phyloP scores from a whole-genome alignment of 371 early-diverging fungal species.

The Rozella allomycis region DNA sequence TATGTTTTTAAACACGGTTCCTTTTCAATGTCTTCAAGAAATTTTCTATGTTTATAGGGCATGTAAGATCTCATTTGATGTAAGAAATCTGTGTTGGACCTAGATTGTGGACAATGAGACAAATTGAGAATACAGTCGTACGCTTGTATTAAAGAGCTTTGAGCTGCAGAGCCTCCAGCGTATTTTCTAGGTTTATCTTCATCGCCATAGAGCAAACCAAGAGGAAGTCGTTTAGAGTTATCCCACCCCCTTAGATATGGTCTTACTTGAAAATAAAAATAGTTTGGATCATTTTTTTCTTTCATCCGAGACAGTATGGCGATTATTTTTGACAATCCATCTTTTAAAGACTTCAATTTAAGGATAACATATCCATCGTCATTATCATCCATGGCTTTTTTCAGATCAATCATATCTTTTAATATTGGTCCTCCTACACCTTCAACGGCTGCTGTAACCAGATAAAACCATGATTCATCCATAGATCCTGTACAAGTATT shows the following conservation, averaged over 20 bases:
- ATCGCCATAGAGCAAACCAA: slow-evolving; percentile 76
- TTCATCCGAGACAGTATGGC: slow-evolving; percentile 55
- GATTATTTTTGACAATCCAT: slow-evolving; percentile 35
- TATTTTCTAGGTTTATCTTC: slow-evolving; percentile 6
- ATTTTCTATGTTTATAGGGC: slow-evolving; percentile 64
- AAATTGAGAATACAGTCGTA: slow-evolving; percentile 55
- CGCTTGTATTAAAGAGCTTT: slow-evolving; percentile 73
- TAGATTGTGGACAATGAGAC: neutral
- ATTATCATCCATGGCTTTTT: slow-evolving; percentile 6
- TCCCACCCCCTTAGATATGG: slow-evolving; percentile 83
- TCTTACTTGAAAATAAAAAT: slow-evolving; percentile 81
- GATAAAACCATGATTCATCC: slow-evolving; percentile 92
- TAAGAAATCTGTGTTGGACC: slow-evolving; percentile 15
- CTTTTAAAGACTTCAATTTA: slow-evolving; percentile 18
- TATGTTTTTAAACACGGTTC: slow-evolving; percentile 13
- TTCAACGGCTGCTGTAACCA: slow-evolving; percentile 74
- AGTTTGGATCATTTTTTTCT: slow-evolving; percentile 78
- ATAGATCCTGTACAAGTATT: slow-evolving; percentile 65
- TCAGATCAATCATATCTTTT: slow-evolving; percentile 9
- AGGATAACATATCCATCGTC: neutral
- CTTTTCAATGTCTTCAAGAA: slow-evolving; percentile 50
- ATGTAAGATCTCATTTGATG: slow-evolving; percentile 81
- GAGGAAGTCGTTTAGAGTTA: slow-evolving; percentile 59
- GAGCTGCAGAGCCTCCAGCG: slow-evolving; percentile 40
- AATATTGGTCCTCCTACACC: slow-evolving; percentile 59